Base-by-base conservation (phyloP, 2,329 filamentous ascomycete genomes). In the Tolypocladium nubicola region DNA sequence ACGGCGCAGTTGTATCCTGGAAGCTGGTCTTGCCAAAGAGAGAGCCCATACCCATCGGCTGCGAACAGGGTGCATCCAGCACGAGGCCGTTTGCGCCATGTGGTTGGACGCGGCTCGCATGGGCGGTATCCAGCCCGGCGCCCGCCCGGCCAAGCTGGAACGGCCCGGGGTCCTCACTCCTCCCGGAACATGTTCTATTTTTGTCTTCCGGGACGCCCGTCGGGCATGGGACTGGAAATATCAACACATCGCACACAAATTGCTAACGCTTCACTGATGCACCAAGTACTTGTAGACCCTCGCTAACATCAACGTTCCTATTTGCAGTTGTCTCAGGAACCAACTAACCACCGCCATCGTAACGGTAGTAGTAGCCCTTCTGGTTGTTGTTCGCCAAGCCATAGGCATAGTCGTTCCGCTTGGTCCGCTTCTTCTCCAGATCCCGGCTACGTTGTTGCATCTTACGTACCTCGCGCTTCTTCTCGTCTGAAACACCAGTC, bases 351-450 rank as follows among this genome's bases (percentile, higher is more conserved):
- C 75, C 75, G 56, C 69, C 69, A 60, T 73, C 67, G 62, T 75
- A 76, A 55, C 71, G 77, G 73, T 80, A 80, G 67, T 80, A 80
- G 71, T 80, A 83, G 64, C 75, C 76, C 69, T 82, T 80, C 71
- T 95, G 90, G 77, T 81, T 81, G 74, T 97, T 96, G 60, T 76
- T 79, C 66, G 82, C 82, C 76, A 83, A 87, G 67, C 93, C 86
- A 66, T 90, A 80, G 38, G 82, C 81, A 74, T 85, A 88, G 61
- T 88, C 81, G 64, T 86, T 86, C 61, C 79, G 79, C 66, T 81
- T 84, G 61, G 80, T 76, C 35, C 82, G 79, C 55, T 82, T 77
- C 61, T 86, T 79, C 63, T 86, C 84, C 58, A 82, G 76, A 67
- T 85, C 88, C 60, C 83, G 79, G 57, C 86, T 84, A 65, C 86